A percentile compares a stretch with the other conserved stretches of the same genome.
Evolutionary conservation across 2,329 filamentous ascomycete genomes (phyloP).

Genomic region (Zalaria obscura): DNA sequence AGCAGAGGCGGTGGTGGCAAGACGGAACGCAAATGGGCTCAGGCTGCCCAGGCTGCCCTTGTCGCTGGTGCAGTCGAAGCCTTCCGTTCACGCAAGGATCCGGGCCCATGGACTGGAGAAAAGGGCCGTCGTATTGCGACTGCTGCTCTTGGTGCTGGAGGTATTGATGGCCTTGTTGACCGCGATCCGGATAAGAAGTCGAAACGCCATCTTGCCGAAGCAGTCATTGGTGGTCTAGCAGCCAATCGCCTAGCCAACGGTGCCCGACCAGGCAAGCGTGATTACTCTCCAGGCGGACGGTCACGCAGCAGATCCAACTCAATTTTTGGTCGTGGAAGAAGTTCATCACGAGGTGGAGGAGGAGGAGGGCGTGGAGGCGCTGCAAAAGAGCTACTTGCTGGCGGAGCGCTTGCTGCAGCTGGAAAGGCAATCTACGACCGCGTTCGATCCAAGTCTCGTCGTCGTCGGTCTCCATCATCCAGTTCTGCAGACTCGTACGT

Average conservation of each 20-base stretch:
- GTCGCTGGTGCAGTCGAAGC: conserved; percentile 85
- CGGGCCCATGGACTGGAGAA: conserved; percentile 76
- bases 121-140: conserved; percentile 88
- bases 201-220: conserved; percentile 72
- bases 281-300: conserved; percentile 27
- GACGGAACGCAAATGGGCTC: conserved; percentile 48
- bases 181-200: conserved; percentile 55
- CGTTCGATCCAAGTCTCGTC: conserved; percentile 38
- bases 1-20: conserved; percentile 36
- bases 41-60: conserved; percentile 82
- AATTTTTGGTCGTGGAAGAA: conserved; percentile 34
- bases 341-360: conserved; percentile 29
- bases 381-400: conserved; percentile 33
- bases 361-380: conserved; percentile 31
- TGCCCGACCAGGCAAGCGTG: conserved; percentile 50
- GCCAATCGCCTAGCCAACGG: conserved; percentile 80
- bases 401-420: conserved; percentile 34
- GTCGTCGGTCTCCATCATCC: conserved; percentile 29
- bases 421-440: conserved; percentile 40
- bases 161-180: conserved; percentile 64
- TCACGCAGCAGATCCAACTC: conserved; percentile 60
- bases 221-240: conserved; percentile 76
- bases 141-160: conserved; percentile 70
- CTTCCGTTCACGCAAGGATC: conserved; percentile 77
- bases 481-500: conserved; percentile 38